Evolutionary conservation across 306 rosid species (phyloP).

Genomic region (Urtica urens): DNA sequence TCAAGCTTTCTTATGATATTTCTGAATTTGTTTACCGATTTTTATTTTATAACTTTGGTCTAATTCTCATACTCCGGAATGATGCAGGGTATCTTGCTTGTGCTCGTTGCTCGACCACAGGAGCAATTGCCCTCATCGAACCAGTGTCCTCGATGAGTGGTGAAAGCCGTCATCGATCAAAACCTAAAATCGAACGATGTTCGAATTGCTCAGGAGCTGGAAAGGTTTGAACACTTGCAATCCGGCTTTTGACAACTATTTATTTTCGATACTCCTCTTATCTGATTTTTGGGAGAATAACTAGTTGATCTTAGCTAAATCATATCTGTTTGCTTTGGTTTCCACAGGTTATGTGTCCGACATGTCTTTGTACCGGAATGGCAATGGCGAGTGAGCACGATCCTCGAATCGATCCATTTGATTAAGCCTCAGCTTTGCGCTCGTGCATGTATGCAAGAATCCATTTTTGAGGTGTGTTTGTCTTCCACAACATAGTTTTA

Average conservation of each 20-base stretch:
- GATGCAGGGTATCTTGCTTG: slow-evolving; percentile 81
- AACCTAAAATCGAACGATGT: slow-evolving; percentile 80
- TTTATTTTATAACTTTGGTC: not conserved
- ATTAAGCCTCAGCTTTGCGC: slow-evolving; percentile 22
- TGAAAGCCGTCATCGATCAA: slow-evolving; percentile 42
- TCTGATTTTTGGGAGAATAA: not conserved
- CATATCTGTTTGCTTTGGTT: not conserved
- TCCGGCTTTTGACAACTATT: not conserved
- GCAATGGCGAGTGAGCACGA: slow-evolving; percentile 99
- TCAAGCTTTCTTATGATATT: not conserved
- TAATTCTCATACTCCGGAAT: not conserved
- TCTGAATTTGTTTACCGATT: not conserved
- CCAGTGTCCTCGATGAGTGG: slow-evolving; percentile 49
- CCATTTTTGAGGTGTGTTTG: not conserved
- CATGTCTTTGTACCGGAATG: slow-evolving; percentile 98
- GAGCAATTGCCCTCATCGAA: slow-evolving; percentile 61
- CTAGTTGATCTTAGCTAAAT: not conserved
- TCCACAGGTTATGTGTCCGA: slow-evolving; percentile 93
- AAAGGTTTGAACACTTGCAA: slow-evolving; percentile 50
- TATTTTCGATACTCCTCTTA: not conserved
- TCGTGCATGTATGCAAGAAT: not conserved
- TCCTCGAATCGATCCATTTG: slow-evolving; percentile 90
- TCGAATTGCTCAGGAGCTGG: slow-evolving; percentile 94
- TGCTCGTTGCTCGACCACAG: slow-evolving; percentile 86
- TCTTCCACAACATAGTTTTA: not conserved